Base-by-base conservation (phyloP, 2,329 filamentous ascomycete genomes). In the Elsinoe australis region DNA sequence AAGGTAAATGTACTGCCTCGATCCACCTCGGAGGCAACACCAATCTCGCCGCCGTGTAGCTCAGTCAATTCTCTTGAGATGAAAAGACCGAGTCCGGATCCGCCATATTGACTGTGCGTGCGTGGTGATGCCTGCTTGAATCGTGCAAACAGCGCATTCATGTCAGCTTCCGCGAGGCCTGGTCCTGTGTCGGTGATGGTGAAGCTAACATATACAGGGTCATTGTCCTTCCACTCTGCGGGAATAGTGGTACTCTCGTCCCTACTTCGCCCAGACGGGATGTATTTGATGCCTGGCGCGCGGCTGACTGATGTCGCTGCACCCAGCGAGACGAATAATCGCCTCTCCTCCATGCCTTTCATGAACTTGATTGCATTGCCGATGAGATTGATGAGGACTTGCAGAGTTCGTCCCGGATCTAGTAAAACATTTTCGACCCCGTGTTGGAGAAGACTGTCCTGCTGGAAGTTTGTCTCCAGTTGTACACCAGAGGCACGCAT, bases 81-180 rank as follows among this genome's bases (percentile, higher is more conserved):
- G 59, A 84, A 85, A 0, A 86, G 67, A 0, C 83, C 82, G 0
- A 87, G 69, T 0, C 83, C 82, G 0, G 77, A 81, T 0, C 82
- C 82, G n/a, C 82, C 83, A 55, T 85, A 84, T 50, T 81, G 74
- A 22, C 81, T 74, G 53, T 83, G 80, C 0, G 80, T 84, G 50
- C 74, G 76, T 2, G 79, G 75, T 10, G 74, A 81, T 0, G 80
- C 79, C 63, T 86, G 83, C 7, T 78, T 75, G 59, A 86, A 87
- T 14, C 80, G 74, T 53, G 82, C 73, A 60, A 86, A 87, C 0
- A 87, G 69, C 24, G 73, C 54, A 0, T 58, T 50, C 15, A 59
- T 63, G 38, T 70, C 65, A 2, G 62, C 58, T 1, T 60, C 53
- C 1, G 56, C 60, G 19, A 71, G 54, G 1, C 68, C 67, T 4